Evolutionary conservation across 257 asterid genomes (phyloP).

Genomic region (Nicotiana attenuata): DNA sequence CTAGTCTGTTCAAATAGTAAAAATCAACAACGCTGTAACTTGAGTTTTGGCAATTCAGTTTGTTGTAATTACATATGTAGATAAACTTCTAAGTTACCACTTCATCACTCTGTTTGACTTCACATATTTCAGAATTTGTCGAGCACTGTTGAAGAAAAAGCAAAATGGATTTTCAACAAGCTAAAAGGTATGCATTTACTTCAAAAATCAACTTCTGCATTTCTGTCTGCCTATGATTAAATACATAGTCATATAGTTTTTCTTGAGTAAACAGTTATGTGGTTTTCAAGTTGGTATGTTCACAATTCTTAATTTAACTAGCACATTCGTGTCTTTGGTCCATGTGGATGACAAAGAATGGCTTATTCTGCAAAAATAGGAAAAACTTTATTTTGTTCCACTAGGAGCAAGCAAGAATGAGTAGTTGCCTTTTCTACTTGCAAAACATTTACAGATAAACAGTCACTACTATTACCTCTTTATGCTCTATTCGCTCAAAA

Average conservation of each 20-base stretch:
- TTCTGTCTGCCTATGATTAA: background rate
- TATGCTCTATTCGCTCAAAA: background rate
- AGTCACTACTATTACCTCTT: background rate
- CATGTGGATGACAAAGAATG: background rate
- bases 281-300: background rate
- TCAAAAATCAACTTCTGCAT: background rate
- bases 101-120: conserved; percentile 3
- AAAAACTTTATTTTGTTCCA: background rate
- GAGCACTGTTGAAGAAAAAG: conserved; percentile 88
- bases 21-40: background rate
- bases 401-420: background rate
- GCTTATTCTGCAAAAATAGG: background rate
- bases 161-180: conserved; percentile 95
- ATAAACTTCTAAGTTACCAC: background rate
- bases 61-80: background rate
- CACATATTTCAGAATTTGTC: conserved; percentile 56
- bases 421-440: background rate
- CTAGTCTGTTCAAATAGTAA: background rate
- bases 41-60: background rate
- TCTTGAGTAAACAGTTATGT: background rate
- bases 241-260: background rate
- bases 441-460: background rate
- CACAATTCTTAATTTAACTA: background rate
- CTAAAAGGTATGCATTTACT: conserved; percentile 60
- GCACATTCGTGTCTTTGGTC: background rate